These are phyloP conservation scores for Fusarium sp. DNA, from an alignment of 2,329 filamentous ascomycete species.

Conservation along the genomic window DNA sequence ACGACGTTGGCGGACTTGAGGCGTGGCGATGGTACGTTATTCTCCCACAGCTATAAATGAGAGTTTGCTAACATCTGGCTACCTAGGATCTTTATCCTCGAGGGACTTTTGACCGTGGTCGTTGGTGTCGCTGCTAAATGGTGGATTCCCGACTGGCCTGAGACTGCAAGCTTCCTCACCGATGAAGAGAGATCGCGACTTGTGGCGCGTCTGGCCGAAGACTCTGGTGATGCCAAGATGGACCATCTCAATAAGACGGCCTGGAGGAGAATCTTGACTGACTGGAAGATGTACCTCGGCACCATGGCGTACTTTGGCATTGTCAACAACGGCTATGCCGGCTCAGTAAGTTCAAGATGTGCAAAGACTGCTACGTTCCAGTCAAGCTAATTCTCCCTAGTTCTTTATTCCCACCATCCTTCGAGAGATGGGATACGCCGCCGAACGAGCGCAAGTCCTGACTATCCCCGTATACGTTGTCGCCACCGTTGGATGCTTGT, in stretches of 20 bases:
- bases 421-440: conserved; percentile 65
- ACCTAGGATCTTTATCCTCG: conserved; percentile 71
- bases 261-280: conserved; percentile 64
- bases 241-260: conserved; percentile 62
- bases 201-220: conserved; percentile 67
- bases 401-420: conserved; percentile 74
- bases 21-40: conserved; percentile 5
- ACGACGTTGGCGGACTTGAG: not conserved
- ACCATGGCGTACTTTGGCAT: conserved; percentile 48
- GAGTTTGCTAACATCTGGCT: fast-evolving
- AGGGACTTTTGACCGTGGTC: conserved; percentile 75
- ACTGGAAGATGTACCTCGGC: conserved; percentile 56
- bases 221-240: conserved; percentile 4
- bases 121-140: conserved; percentile 75
- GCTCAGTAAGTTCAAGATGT: conserved; percentile 49
- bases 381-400: not conserved
- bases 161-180: conserved; percentile 79
- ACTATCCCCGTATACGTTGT: conserved; percentile 70
- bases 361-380: fast-evolving
- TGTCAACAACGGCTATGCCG: conserved; percentile 64
- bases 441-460: conserved; percentile 71
- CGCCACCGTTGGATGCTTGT: conserved; percentile 68
- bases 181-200: conserved; percentile 78
- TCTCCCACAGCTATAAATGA: fast-evolving
- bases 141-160: conserved; percentile 83